Evolutionary conservation across 768 basidiomycete species (phyloP).

Genomic region (Russula vinacea): DNA sequence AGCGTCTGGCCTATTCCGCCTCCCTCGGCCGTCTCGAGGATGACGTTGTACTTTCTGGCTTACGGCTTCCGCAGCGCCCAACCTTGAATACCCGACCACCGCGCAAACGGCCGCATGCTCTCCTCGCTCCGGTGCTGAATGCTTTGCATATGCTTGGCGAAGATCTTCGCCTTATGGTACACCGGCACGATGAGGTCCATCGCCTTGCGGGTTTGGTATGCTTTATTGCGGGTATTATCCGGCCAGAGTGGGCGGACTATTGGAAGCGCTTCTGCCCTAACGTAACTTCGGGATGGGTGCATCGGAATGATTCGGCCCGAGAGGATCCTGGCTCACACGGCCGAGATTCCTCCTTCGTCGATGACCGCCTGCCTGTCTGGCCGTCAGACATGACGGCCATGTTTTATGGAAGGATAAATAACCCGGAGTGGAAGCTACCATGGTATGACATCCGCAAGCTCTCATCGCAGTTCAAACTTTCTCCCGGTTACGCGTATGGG

Average conservation of each 20-base stretch:
- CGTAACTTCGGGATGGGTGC: slow-evolving; percentile 54
- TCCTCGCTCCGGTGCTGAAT: slow-evolving; percentile 60
- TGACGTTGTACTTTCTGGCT: slow-evolving; percentile 52
- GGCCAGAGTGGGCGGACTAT: slow-evolving; percentile 89
- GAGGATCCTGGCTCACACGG: slow-evolving; percentile 13
- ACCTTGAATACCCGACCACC: neutral
- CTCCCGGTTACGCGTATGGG: slow-evolving; percentile 60
- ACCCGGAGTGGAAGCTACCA: slow-evolving; percentile 65
- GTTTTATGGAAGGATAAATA: slow-evolving; percentile 52
- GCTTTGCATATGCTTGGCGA: slow-evolving; percentile 80
- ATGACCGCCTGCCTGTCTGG: slow-evolving; percentile 71
- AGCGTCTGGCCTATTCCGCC: slow-evolving; percentile 43
- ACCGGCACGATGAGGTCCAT: slow-evolving; percentile 53
- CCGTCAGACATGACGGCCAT: slow-evolving; percentile 75
- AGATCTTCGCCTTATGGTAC: slow-evolving; percentile 56
- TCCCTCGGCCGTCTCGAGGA: slow-evolving; percentile 52
- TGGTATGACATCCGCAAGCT: slow-evolving; percentile 41
- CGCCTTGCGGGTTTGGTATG: slow-evolving; percentile 62
- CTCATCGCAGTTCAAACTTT: slow-evolving; percentile 47
- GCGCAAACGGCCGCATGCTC: slow-evolving; percentile 39
- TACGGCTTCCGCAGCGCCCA: slow-evolving; percentile 40
- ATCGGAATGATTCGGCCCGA: slow-evolving; percentile 22
- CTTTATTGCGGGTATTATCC: slow-evolving; percentile 55
- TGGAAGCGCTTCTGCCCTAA: slow-evolving; percentile 82
- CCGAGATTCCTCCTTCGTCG: slow-evolving; percentile 44